Base-by-base conservation (phyloP, 1,139 yeast species). In the Yamadazyma triangularis region DNA sequence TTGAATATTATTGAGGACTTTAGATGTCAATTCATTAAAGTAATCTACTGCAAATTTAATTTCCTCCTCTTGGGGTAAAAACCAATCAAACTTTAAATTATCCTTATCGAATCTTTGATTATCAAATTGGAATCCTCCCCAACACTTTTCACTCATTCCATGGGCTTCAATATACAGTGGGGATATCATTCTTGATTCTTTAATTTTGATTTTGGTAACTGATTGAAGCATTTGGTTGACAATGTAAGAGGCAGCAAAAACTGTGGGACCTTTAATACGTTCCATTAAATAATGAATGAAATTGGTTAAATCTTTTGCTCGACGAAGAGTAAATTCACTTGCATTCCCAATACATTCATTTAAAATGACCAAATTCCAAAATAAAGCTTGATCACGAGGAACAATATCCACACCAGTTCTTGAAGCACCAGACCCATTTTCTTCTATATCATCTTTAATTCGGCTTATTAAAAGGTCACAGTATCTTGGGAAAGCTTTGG, bases 361-460 rank as follows among this genome's bases (percentile, higher is more conserved):
- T 29, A 89, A 58, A 3, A 88, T 74, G 2, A 79, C 70, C 28
- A 87, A 55, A 49, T 83, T 76, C 79, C 96, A 79, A 25, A 78
- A 77, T 11, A 91, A 60, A 9, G 81, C 75, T 27, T 83, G 81
- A 53, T 91, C 98, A 30, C 89, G 69, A 10, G 87, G 87, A 15
- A 79, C 67, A 20, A 84, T 67, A 27, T 81, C 88, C 4, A 73
- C 67, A 1, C 84, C 81, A 13, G 79, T 75, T 49, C 96, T 72
- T 0, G 80, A 63, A 1, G 75, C 62, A 2, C 96, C 97, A 0
- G 97, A 96, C 8, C 80, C 85, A 42, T 89, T 85, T 45, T 82
- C 89, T n/a, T 65, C 66, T 14, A 91, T 68, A 48, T 91, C 96
- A 18, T 73, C 77, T 29, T 66, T 64, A 22, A 89, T 79, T 36